Base-by-base conservation (phyloP, 345 rosid species). In the Melastoma malabathricum region DNA sequence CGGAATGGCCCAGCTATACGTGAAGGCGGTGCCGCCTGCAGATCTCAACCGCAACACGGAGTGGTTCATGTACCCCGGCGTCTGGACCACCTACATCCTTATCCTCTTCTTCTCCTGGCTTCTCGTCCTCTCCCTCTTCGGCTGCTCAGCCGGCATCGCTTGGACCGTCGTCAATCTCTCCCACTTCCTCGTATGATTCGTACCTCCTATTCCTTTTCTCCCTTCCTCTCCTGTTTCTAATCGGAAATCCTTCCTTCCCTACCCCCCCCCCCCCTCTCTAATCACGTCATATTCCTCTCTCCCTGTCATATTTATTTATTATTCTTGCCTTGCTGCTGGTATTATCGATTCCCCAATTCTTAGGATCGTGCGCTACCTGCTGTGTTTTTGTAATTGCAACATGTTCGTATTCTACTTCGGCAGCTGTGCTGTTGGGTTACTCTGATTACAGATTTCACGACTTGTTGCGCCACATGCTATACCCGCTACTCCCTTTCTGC, bases 11-110 rank as follows among this genome's bases (percentile, higher is more conserved):
- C 70, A 57, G 51, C 52, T 75, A 34, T 75, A 75, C 27, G 80
- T 75, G 61, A 72, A 64, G 66, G 77, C 77, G 58, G 62, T 66
- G 56, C 81, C 64, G 48, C 68, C 81, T 63, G 57, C 77, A 65
- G 81, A 75, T 72, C 75, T 72, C 59, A 72, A 75, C 48, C 23
- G 62, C 68, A 75, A 75, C 65, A 75, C 80, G 3, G 74, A 75
- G 64, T 71, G 80, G 77, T 75, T 75, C 74, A 68, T 61, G 69
- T 75, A 72, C 49, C 77, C 80, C 19, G 77, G 75, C 46, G 76
- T 75, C 8, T 75, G 80, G 80, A 75, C 72, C 44, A 49, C 80
- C 47, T 72, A 68, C 57, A 75, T 71, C 47, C 65, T 75, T 45
- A 68, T 75, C 54, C 55, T 75, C 48, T 75, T 75, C 75, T 68